These are phyloP conservation scores for Rehmannia glutinosa DNA, from an alignment of 257 asterid species.

Conservation along the genomic window DNA sequence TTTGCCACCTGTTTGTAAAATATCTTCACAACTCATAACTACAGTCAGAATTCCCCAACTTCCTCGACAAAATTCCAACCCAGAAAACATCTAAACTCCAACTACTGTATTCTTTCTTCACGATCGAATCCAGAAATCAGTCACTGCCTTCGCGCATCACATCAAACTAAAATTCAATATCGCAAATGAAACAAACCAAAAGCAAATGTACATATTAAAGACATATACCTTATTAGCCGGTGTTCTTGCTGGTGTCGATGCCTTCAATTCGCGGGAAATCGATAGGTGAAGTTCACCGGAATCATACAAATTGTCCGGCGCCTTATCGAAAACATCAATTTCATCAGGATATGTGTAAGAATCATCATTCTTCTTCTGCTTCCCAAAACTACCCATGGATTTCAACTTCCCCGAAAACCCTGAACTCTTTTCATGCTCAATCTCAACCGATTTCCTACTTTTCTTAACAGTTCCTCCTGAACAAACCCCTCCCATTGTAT, in stretches of 20 bases:
- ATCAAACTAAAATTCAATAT: background rate
- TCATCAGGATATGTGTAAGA: conserved; percentile 48
- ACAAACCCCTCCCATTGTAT: conserved; percentile 93
- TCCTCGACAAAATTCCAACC: background rate
- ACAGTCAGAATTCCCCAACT: conserved; percentile 13
- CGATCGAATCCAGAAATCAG: conserved; percentile 8
- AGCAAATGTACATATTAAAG: background rate
- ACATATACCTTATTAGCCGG: conserved; percentile 54
- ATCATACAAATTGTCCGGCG: conserved; percentile 55
- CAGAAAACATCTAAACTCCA: conserved; percentile 5
- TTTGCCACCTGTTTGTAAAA: background rate
- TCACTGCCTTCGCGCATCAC: background rate
- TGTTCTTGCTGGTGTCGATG: conserved; percentile 63
- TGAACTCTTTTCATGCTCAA: conserved; percentile 41
- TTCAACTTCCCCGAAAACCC: conserved; percentile 82
- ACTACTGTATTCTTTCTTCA: background rate
- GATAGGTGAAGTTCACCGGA: conserved; percentile 70
- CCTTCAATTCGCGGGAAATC: conserved; percentile 64
- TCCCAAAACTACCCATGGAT: conserved; percentile 43
- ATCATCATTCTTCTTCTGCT: conserved; percentile 37
- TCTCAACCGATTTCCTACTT: conserved; percentile 35
- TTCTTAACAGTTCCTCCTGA: conserved; percentile 61
- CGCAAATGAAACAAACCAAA: too few species aligned
- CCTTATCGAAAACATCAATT: conserved; percentile 44
- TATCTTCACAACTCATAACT: too few species aligned